phyloP scores from a whole-genome alignment of 2,329 filamentous ascomycete genomes.

The Cladophialophora yegresii region DNA sequence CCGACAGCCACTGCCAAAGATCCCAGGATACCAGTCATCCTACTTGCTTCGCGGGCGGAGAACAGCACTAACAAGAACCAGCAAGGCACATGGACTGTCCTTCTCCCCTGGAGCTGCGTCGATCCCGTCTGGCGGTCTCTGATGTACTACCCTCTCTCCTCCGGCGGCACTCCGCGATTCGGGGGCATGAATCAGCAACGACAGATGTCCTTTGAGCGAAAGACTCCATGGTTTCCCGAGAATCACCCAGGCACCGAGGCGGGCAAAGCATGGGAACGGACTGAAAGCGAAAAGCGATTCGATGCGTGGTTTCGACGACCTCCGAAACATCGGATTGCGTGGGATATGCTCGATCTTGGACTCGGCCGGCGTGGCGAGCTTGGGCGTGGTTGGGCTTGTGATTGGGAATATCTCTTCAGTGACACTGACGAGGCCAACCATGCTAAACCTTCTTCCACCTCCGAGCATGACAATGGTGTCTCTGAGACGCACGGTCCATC shows the following conservation, averaged over 20 bases:
- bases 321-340: conserved; percentile 77
- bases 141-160: conserved; percentile 77
- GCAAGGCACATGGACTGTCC: conserved; percentile 75
- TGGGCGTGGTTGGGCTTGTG: conserved; percentile 78
- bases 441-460: not conserved
- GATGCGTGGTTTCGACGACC: conserved; percentile 73
- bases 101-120: conserved; percentile 90
- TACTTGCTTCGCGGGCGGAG: conserved; percentile 54
- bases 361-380: conserved; percentile 76
- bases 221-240: conserved; percentile 78
- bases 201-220: conserved; percentile 79
- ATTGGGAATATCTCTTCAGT: conserved; percentile 71
- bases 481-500: not conserved
- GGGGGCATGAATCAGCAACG: conserved; percentile 77
- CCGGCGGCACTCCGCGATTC: conserved; percentile 77
- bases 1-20: conserved; percentile 63
- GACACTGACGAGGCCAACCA: not conserved
- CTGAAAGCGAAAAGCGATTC: conserved; percentile 62
- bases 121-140: conserved; percentile 81
- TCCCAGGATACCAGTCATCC: conserved; percentile 73
- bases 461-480: not conserved
- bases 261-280: conserved; percentile 74
- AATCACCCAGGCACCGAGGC: conserved; percentile 79
- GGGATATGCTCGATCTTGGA: conserved; percentile 72
- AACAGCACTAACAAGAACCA: conserved; percentile 56